Percentiles rank a stretch among this genome's conserved stretches.
Conservation (phyloP, 1,284 basidiomycete genomes). For the Cystobasidium sp. region DNA sequence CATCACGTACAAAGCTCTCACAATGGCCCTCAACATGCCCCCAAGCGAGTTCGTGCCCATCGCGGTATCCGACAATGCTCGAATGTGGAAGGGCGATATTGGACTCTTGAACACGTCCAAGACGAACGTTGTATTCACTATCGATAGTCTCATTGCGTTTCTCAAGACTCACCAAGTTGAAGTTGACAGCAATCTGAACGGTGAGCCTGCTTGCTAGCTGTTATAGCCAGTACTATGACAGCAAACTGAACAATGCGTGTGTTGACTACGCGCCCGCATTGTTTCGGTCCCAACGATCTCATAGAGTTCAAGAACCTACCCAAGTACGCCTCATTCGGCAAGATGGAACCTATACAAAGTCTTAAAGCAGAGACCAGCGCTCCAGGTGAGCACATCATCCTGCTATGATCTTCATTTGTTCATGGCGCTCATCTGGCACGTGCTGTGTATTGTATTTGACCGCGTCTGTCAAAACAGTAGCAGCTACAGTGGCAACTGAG, state of each 20-base stretch:
- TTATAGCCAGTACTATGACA: background rate
- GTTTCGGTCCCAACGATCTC: background rate
- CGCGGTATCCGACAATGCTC: conserved; percentile 24
- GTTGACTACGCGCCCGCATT: background rate
- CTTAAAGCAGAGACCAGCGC: background rate
- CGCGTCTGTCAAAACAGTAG: conserved; percentile 9
- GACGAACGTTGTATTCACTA: conserved; percentile 33
- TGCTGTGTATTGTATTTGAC: background rate
- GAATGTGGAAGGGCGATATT: conserved; percentile 34
- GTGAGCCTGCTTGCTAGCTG: background rate
- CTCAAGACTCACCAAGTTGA: conserved; percentile 40
- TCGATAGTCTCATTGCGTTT: conserved; percentile 27
- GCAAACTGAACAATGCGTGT: background rate
- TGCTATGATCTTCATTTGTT: background rate
- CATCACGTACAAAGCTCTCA: background rate
- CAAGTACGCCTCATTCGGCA: conserved; percentile 37
- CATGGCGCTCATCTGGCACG: conserved; percentile 8
- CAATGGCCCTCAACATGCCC: background rate
- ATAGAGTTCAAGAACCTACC: conserved; percentile 36
- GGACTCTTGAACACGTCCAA: conserved; percentile 30
- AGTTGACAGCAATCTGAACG: conserved; percentile 30
- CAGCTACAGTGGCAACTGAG: background rate
- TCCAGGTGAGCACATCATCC: background rate
- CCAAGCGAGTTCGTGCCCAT: conserved; percentile 20
- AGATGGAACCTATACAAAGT: conserved; percentile 11